Evolutionary conservation across 2,329 filamentous ascomycete species (phyloP), one percentile per base, ranked within the genome.

Genomic region (Nothophaeocryptopus gaeumannii): DNA sequence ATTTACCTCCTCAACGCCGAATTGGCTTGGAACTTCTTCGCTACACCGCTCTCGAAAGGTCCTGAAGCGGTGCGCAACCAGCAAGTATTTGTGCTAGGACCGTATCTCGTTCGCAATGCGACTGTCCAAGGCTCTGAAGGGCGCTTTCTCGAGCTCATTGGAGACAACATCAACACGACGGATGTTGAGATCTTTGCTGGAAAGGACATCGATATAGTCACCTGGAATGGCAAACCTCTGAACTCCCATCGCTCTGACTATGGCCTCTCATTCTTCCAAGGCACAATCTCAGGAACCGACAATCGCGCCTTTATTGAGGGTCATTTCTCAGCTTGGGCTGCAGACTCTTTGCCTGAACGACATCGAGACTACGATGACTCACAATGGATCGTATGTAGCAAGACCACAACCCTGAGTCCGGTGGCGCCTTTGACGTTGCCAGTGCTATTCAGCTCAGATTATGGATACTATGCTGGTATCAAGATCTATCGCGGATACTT

Each of bases 11-110:
- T 82, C 3, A 78, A 82, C 37, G 71, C 75, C 15, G 63, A 72
- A 9, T 74, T 78, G 0, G 80, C 78, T 1, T 82, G 77, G 74
- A 76, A 74, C 5, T 79, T 82, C 60, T 82, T 77, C 67, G 78
- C 78, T 2, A 74, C 78, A 3, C 67, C 74, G 1, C 67, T 80
- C 7, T 74, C 73, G 0, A 59, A 58, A 1, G 67, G 75, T 47
- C 78, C 78, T 0, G 63, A 72, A 35, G 72, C 74, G 0, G 62
- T 64, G 1, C 68, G 75, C 0, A 58, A 73, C 42, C 62, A 79
- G 53, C 77, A 81, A 32, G 63, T 73, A 4, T 64, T 74, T 13
- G 69, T 72, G 1, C 62, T 70, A 15, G 71, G 71, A 0, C 71
- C 72, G 11, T 74, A 74, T 50, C 55, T 56, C 15, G 30, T 66